Conservation (phyloP, 2,329 filamentous ascomycete genomes). For the Blastomyces gilchristii region DNA sequence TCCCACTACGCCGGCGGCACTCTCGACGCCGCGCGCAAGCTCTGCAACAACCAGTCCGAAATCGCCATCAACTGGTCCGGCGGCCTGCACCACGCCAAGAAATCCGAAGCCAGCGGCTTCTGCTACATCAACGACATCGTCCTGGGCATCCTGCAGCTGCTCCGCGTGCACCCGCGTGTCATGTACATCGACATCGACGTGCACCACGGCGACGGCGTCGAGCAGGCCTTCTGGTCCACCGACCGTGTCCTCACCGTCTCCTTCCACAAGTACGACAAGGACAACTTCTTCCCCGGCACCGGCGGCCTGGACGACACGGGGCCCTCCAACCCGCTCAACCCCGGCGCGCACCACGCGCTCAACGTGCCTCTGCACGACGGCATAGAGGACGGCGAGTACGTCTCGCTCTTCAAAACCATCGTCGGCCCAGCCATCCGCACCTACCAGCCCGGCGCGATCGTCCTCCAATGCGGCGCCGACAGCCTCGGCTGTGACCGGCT, state of each 20-base stretch:
- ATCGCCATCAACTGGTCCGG: constrained; percentile 98
- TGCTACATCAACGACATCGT: constrained; percentile 99
- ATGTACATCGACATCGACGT: constrained; percentile 94
- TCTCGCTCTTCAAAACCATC: constrained; percentile 70
- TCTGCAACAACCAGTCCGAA: constrained; percentile 76
- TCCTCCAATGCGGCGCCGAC: constrained; percentile 91
- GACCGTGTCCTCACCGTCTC: constrained; percentile 87
- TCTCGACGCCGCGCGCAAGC: constrained; percentile 79
- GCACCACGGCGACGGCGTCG: constrained; percentile 82
- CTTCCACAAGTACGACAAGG: constrained; percentile 90
- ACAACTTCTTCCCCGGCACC: constrained; percentile 79
- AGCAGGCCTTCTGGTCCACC: constrained; percentile 82
- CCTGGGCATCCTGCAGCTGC: constrained; percentile 76
- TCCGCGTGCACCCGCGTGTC: constrained; percentile 72
- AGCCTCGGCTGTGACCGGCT: constrained; percentile 86
- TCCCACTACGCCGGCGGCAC: constrained; percentile 86
- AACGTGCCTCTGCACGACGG: constrained; percentile 87
- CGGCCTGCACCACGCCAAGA: constrained; percentile 92
- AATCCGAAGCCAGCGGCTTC: constrained; percentile 85
- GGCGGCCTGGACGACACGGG: constrained; percentile 80
- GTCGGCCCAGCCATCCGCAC: constrained; percentile 67
- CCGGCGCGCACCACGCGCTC: constrained; percentile 77
- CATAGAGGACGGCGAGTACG: constrained; percentile 84
- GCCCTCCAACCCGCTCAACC: constrained; percentile 69
- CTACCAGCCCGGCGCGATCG: constrained; percentile 84